These are phyloP conservation scores for Russula vinacea DNA, from an alignment of 768 basidiomycete genomes.

Conservation along the genomic window DNA sequence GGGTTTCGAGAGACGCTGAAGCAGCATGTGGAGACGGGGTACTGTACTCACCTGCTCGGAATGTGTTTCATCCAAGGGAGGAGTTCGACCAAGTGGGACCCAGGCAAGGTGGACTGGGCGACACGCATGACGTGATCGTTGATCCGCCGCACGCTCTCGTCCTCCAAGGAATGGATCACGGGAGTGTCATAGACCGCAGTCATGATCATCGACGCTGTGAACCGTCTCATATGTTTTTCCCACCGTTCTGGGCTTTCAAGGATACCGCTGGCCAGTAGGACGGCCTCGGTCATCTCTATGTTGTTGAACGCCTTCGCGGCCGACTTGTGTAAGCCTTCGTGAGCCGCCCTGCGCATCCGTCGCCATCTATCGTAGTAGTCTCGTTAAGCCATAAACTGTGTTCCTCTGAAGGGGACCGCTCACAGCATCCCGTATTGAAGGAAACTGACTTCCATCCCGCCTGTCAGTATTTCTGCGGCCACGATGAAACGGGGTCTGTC, in stretches of 20 bases:
- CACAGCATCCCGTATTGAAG: slow-evolving; percentile 24
- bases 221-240: slow-evolving; percentile 27
- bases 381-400: not conserved
- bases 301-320: slow-evolving; percentile 22
- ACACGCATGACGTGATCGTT: slow-evolving; percentile 27
- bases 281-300: slow-evolving; percentile 23
- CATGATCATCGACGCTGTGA: slow-evolving; percentile 30
- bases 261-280: slow-evolving; percentile 20
- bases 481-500: slow-evolving; percentile 44
- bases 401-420: not conserved
- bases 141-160: slow-evolving; percentile 19
- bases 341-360: slow-evolving; percentile 26
- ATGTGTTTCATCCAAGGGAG: slow-evolving; percentile 28
- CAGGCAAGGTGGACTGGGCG: slow-evolving; percentile 15
- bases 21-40: no score
- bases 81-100: slow-evolving; percentile 26
- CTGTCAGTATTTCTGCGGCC: slow-evolving; percentile 27
- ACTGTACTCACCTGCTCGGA: slow-evolving; percentile 21
- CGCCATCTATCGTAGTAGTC: slow-evolving; percentile 19
- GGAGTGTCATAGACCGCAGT: slow-evolving; percentile 25
- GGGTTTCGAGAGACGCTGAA: no score
- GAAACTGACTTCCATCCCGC: slow-evolving; percentile 25
- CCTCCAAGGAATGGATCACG: slow-evolving; percentile 21
- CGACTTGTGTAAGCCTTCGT: slow-evolving; percentile 26
- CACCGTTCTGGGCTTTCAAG: slow-evolving; percentile 20